phyloP scores from a whole-genome alignment of 345 rosid genomes.

The Luvunga scandens region DNA sequence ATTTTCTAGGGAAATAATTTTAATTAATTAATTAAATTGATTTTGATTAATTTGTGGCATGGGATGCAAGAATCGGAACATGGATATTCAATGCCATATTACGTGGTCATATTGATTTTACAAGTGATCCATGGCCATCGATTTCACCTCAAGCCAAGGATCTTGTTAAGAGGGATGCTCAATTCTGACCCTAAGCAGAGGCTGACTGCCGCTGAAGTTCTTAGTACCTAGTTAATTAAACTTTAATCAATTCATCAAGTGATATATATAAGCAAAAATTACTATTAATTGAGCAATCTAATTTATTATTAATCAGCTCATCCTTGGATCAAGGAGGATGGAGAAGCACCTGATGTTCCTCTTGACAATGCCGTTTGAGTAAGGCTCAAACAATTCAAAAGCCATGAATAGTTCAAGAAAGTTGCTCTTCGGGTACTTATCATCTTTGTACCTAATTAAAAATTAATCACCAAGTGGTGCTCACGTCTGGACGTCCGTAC shows the following conservation, averaged over 20 bases:
- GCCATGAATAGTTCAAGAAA: slow-evolving; percentile 71
- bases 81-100: slow-evolving; percentile 87
- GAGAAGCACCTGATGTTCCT: slow-evolving; percentile 72
- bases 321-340: slow-evolving; percentile 73
- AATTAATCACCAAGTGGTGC: no score
- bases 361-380: slow-evolving; percentile 59
- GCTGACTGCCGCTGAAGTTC: slow-evolving; percentile 83
- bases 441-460: no score
- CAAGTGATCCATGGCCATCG: slow-evolving; percentile 92
- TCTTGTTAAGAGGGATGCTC: slow-evolving; percentile 89
- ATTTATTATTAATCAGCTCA: slow-evolving; percentile 29
- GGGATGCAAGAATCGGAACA: slow-evolving; percentile 75
- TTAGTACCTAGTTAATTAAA: slow-evolving; percentile 39
- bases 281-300: not conserved
- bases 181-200: slow-evolving; percentile 86
- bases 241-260: no score
- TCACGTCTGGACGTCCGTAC: no score
- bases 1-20: no score
- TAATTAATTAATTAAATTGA: no score
- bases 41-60: no score
- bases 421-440: slow-evolving; percentile 62
- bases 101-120: slow-evolving; percentile 74
- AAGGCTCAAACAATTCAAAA: slow-evolving; percentile 68
- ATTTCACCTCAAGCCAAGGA: slow-evolving; percentile 90
- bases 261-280: not conserved